These are phyloP conservation scores for Graphiopsis chlorocephala DNA, from an alignment of 2,329 filamentous ascomycete species.

Conservation along the genomic window DNA sequence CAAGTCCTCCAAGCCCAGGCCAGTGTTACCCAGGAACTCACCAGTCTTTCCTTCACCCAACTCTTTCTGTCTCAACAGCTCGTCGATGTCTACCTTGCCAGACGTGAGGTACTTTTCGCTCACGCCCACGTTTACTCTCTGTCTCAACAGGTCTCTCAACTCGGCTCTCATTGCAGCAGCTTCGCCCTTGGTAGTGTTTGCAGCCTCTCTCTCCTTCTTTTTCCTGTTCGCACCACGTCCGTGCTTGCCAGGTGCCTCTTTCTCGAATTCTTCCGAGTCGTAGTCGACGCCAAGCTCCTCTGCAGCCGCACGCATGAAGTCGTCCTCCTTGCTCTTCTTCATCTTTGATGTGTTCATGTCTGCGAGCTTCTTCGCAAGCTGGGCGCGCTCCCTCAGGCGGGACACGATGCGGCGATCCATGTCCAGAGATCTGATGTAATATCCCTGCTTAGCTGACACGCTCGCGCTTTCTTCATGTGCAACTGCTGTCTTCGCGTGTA, in stretches of 20 bases:
- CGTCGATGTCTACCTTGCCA: slow-evolving; percentile 78
- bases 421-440: slow-evolving; percentile 76
- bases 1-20: slow-evolving; percentile 41
- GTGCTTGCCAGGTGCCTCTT: slow-evolving; percentile 56
- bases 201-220: slow-evolving; percentile 70
- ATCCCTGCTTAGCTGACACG: slow-evolving; percentile 50
- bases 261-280: slow-evolving; percentile 79
- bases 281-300: slow-evolving; percentile 94
- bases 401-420: slow-evolving; percentile 76
- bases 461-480: slow-evolving; percentile 41
- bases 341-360: slow-evolving; percentile 83
- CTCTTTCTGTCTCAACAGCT: slow-evolving; percentile 53
- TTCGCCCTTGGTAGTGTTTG: slow-evolving; percentile 69
- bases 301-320: slow-evolving; percentile 78
- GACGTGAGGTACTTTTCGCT: slow-evolving; percentile 81
- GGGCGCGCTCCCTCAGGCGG: slow-evolving; percentile 72
- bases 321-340: slow-evolving; percentile 77
- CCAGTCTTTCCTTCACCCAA: slow-evolving; percentile 57
- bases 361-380: slow-evolving; percentile 80
- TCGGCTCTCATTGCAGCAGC: slow-evolving; percentile 67
- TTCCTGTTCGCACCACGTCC: slow-evolving; percentile 68
- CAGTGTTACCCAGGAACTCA: slow-evolving; percentile 61
- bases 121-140: slow-evolving; percentile 80
- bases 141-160: slow-evolving; percentile 66
- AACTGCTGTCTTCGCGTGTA: slow-evolving; percentile 62